Evolutionary conservation across 2,329 filamentous ascomycete genomes (phyloP).

Genomic region (Colletotrichum lentis): DNA sequence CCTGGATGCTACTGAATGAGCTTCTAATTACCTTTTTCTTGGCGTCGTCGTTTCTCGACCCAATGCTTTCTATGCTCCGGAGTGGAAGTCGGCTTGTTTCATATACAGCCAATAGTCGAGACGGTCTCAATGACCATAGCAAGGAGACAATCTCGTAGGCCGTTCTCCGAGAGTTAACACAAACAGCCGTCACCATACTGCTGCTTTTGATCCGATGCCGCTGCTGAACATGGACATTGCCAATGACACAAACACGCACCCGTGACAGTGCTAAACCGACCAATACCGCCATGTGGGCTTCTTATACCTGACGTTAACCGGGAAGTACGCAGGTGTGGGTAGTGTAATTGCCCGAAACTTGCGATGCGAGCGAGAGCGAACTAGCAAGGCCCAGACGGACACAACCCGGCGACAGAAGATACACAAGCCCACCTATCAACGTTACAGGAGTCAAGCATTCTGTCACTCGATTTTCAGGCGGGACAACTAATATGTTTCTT

Average conservation of each 20-base stretch:
- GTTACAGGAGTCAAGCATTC: not conserved
- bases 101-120: not conserved
- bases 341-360: not conserved
- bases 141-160: not conserved
- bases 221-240: not conserved
- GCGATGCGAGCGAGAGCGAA: not conserved
- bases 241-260: too few relatives aligned
- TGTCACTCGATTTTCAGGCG: not conserved
- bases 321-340: not conserved
- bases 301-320: not conserved
- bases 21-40: slow-evolving; percentile 9
- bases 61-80: not conserved
- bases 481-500: not conserved
- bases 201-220: not conserved
- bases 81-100: too few relatives aligned
- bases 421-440: not conserved
- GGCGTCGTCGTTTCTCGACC: not conserved
- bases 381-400: not conserved
- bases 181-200: not conserved
- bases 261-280: not conserved
- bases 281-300: not conserved
- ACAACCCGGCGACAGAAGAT: not conserved
- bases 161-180: too few relatives aligned
- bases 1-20: not conserved
- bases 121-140: too few relatives aligned